Evolutionary conservation across 129 eudicot species (phyloP), one percentile per base, ranked within the genome.

Genomic region (Erigeron canadensis): DNA sequence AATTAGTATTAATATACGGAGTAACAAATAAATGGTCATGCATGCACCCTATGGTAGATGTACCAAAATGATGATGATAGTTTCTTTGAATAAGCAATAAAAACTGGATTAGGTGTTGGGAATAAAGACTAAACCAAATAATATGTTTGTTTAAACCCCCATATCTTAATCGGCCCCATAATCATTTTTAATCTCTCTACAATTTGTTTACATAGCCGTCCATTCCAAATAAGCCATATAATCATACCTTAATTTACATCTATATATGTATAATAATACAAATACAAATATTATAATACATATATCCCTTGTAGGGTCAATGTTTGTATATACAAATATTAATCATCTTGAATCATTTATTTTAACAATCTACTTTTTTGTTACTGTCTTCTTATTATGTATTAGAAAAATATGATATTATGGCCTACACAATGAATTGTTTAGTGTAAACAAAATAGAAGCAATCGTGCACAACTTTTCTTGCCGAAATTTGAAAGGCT

Each of bases 91-190:
- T 50, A 74, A 74, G 13, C 19, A 21, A 75, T 50, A 39, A 28
- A 53, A 75, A 55, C 21, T 75, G 73, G 59, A 65, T 75, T 75
- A 75, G 79, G 79, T 54, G 73, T 65, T 60, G 64, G 45, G 72
- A 74, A 65, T 42, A 65, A 54, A 65, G 43, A 54, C 8, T 41
- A 51, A 41, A 47, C 38, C 37, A 65, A 58, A 41, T 65, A 38
- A 62, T 38, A 39, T 65, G 79, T 41, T 75, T 75, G 34, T 40
- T 65, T 55, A 43, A 53, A 39, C 21, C 67, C 46, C 59, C 55
- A 66, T 54, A 75, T 65, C 79, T 75, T 28, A 42, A 10, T 28
- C 15, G 73, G 72, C 67, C 79, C 79, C 65, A 54, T 41, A 75
- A 65, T 74, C 53, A 21, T 65, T 37, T 39, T 39, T 37, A 63